These are phyloP conservation scores for Williopsis jadinii DNA, from an alignment of 1,139 yeast species.

Conservation along the genomic window DNA sequence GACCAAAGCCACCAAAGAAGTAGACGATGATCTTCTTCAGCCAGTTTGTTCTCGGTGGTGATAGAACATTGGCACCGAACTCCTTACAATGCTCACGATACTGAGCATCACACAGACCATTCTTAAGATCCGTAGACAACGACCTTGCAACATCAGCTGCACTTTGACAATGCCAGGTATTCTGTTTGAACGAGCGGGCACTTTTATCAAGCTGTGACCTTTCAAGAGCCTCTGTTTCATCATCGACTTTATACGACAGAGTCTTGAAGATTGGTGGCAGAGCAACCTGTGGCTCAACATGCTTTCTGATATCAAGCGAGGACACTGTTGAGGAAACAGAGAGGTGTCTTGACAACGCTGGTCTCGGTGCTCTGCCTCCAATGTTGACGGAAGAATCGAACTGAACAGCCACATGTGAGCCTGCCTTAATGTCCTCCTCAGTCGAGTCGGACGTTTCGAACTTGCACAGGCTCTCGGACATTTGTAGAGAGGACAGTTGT, in stretches of 20 bases:
- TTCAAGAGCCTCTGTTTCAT: neutral
- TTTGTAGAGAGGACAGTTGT: too few relatives aligned
- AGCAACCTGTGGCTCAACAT: slow-evolving; percentile 26
- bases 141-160: slow-evolving; percentile 10
- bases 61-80: slow-evolving; percentile 34
- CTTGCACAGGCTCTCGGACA: too few relatives aligned
- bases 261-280: slow-evolving; percentile 35
- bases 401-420: neutral
- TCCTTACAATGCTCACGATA: slow-evolving; percentile 10
- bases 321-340: slow-evolving; percentile 7
- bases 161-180: slow-evolving; percentile 15
- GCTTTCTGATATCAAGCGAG: slow-evolving; percentile 1
- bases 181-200: slow-evolving; percentile 10
- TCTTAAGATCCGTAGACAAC: slow-evolving; percentile 6
- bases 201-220: slow-evolving; percentile 7
- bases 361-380: neutral
- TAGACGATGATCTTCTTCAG: slow-evolving; percentile 31
- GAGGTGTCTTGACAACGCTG: neutral
- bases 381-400: neutral
- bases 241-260: slow-evolving; percentile 31
- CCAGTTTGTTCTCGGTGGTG: slow-evolving; percentile 33
- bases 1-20: slow-evolving; percentile 47
- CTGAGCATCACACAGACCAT: slow-evolving; percentile 12
- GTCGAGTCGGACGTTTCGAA: too few relatives aligned
- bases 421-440: too few relatives aligned